Conservation (phyloP, 352 stramenopile genomes). For the Pythium graminicola region DNA sequence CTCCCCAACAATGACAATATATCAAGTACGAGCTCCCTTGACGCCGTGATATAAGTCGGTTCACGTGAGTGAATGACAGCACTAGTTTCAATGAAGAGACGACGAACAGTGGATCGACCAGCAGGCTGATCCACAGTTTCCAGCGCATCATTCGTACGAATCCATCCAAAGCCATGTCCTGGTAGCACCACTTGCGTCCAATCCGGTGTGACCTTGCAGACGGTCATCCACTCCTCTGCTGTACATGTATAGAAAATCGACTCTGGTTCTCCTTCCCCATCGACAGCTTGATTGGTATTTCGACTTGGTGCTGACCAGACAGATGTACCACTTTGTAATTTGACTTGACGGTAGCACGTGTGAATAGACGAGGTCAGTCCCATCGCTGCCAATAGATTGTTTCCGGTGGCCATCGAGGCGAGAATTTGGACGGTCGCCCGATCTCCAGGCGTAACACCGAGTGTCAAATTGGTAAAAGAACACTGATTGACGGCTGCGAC, state of each 20-base stretch:
- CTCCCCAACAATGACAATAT: background rate
- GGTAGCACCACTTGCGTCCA: background rate
- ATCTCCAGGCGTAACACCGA: background rate
- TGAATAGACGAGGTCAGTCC: background rate
- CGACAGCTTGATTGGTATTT: background rate
- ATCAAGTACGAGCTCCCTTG: background rate
- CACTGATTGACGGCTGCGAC: background rate
- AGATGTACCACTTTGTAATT: background rate
- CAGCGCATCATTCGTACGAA: background rate
- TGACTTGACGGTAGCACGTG: background rate
- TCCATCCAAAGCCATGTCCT: background rate
- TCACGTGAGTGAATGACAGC: background rate
- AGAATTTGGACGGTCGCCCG: background rate
- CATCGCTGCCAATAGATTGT: background rate
- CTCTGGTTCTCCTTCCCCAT: background rate
- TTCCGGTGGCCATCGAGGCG: background rate
- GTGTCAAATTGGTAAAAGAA: background rate
- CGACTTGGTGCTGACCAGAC: background rate
- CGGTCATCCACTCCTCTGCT: background rate
- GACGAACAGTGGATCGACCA: background rate
- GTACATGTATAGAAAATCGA: background rate
- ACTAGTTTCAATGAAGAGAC: background rate
- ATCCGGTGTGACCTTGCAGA: background rate
- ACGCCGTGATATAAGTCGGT: no score
- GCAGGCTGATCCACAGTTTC: background rate